Evolutionary conservation across 2,329 filamentous ascomycete species (phyloP).

Genomic region (Neonectria neomacrospora): DNA sequence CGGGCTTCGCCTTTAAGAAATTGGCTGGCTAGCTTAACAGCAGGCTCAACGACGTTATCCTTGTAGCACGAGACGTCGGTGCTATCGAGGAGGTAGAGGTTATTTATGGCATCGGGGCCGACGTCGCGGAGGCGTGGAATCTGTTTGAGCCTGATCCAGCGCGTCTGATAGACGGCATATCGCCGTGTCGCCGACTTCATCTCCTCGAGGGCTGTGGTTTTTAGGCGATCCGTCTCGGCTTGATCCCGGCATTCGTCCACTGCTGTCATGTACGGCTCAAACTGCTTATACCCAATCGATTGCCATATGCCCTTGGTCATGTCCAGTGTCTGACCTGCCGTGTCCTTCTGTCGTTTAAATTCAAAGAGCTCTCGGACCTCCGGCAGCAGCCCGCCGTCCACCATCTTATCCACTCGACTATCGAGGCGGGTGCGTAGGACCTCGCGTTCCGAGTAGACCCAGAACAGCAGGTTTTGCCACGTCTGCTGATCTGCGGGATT

Average conservation of each 20-base stretch:
- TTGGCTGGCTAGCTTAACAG: constrained; percentile 66
- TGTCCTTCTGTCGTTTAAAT: constrained; percentile 50
- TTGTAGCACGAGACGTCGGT: constrained; percentile 73
- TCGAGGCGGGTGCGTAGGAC: constrained; percentile 77
- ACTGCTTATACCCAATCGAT: constrained; percentile 95
- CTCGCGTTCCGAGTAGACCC: constrained; percentile 82
- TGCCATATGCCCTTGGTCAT: constrained; percentile 90
- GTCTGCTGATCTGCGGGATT: constrained; percentile 38
- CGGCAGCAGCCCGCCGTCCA: constrained; percentile 63
- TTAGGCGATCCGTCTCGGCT: constrained; percentile 64
- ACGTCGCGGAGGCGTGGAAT: constrained; percentile 73
- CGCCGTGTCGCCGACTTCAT: constrained; percentile 87
- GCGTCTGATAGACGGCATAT: constrained; percentile 85
- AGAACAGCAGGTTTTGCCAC: constrained; percentile 78
- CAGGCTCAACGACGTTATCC: constrained; percentile 72
- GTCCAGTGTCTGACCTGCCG: constrained; percentile 69
- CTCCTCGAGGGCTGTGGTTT: constrained; percentile 71
- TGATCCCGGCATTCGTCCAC: constrained; percentile 45
- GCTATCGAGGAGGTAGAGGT: constrained; percentile 84
- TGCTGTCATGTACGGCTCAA: constrained; percentile 75
- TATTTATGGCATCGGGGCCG: constrained; percentile 60
- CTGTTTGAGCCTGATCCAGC: constrained; percentile 89
- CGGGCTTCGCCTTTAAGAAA: constrained; percentile 71
- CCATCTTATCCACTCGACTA: constrained; percentile 84
- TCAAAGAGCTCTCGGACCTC: constrained; percentile 61